Base-by-base conservation (phyloP, 1,284 basidiomycete genomes). In the Sparassis latifolia region DNA sequence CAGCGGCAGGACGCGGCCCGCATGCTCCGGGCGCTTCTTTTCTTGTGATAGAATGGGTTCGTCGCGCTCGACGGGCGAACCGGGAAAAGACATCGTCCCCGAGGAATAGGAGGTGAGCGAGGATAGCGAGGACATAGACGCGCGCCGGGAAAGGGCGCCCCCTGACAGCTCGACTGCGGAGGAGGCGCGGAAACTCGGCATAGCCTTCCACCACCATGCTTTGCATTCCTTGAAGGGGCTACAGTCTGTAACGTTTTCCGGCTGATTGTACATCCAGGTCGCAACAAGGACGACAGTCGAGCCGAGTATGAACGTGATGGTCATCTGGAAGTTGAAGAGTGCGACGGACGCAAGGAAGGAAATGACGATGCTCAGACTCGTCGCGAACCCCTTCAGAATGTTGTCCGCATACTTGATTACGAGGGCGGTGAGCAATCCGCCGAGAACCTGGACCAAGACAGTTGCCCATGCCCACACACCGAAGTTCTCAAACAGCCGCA, bases 401-500 rank as follows among this genome's bases (percentile, higher is more conserved):
- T 93, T 93, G 69, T 92, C 90, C 53, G 88, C 84, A 64, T 92
- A 89, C 69, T 90, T 91, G 77, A 91, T 91, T 49, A 91, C 88
- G 7, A 91, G 62, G 2, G 95, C 94, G 5, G 96, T 97, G 49
- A 98, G 71, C 33, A 99, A 76, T 0, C 96, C 96, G 37, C 96
- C 96, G 51, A 94, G 78, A 40, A 96, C 95, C 69, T 98, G 95
- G 31, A 86, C 85, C 4, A 75, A 66, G 33, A 98, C 93, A 0
- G 93, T 97, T n/a, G 89, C 91, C 85, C 92, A 92, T 0, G 95
- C 95, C 92, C 93, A 97, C 4, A 74, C 74, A 33, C 91, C 92
- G 66, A 97, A 96, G 67, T 92, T 81, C 49, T 75, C 75, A 66
- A 91, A 85, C 38, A 53, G 10, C 10, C 28, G 6, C 12, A 37